Base-by-base conservation (phyloP, 306 rosid genomes). In the Vigna reflexopilosa region DNA sequence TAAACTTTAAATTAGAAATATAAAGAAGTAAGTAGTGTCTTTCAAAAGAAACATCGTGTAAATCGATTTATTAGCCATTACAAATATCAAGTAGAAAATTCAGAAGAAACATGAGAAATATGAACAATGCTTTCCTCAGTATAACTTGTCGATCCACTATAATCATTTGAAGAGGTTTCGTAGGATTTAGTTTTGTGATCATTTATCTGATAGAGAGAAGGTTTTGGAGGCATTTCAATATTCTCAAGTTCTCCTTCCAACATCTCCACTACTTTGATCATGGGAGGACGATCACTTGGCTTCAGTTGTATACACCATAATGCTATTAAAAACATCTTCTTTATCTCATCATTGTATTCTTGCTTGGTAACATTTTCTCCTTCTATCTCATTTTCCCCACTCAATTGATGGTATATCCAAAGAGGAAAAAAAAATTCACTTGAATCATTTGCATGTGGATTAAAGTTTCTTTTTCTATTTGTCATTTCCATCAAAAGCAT, bases 151-250 rank as follows among this genome's bases (percentile, higher is more conserved):
- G 67, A 65, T 1, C 17, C 4, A n/a, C 4, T 3, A 2, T 5
- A 17, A 50, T 6, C 6, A 63, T 38, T 22, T 14, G 30, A 64
- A 19, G 6, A 4, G 14, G 36, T 32, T 22, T 50, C 6, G 0
- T 20, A 8, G 10, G 70, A 58, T 5, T 24, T 9, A 40, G 2
- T 73, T 14, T 15, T 15, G 1, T 0, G 32, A 66, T 52, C 4
- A 47, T 67, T 54, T 77, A 74, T 42, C 4, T 11, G 75, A 77
- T 24, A 77, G 1, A 54, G 14, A 1, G 38, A 19, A 19, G 82
- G 81, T 16, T 54, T 77, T 40, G 81, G 76, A 78, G 70, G 76
- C 40, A 78, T 78, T 78, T 57, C 82, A 57, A 78, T 56, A 10
- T 17, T 57, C 4, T 45, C 69, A 47, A 78, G 9, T 15, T 78